Base-by-base conservation (phyloP, 805 yeast genomes). In the Kregervanrija pseudodelftensis region DNA sequence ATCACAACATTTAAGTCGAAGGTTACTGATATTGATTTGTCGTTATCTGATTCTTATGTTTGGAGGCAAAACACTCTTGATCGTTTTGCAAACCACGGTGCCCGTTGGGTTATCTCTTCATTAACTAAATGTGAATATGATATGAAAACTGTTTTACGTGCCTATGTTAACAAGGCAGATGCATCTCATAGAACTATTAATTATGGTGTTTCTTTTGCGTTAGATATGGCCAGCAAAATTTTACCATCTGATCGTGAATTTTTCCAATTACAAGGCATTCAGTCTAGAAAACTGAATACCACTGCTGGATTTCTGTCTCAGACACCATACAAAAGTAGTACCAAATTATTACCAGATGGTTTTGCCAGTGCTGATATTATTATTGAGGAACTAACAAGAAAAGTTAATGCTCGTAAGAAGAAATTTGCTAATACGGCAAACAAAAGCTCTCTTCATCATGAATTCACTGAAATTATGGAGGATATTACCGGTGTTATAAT, bases 161-260 rank as follows among this genome's bases (percentile, higher is more conserved):
- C 83, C 0, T 93, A 91, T 56, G 77, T 89, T 3, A 73, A 87
- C 1, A 56, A 52, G 30, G 57, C 57, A 8, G 60, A 61, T 39
- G 46, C 49, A 5, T 43, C 52, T 30, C 50, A 46, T 15, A 54
- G 56, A 46, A 46, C 51, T 2, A 74, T 85, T 36, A 82, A 85
- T 45, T 80, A 75, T 56, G 98, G 98, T 44, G 82, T 89, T 40
- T 82, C 95, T 0, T 86, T 91, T 70, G 98, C 99, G 0, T 67
- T 90, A 46, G 93, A 86, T 52, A 76, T 88, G 81, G 95, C 95
- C 1, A 88, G 93, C 4, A 61, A 76, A 4, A 74, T 87, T 11
- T 65, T 80, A n/a, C 71, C 81, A 14, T 72, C 71, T 30, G 95
- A 87, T 54, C 67, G 81, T 37, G 93, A 85, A 54, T 61, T 82